These are phyloP conservation scores for Scytalidium sp. DNA, from an alignment of 2,329 filamentous ascomycete genomes.

Conservation along the genomic window DNA sequence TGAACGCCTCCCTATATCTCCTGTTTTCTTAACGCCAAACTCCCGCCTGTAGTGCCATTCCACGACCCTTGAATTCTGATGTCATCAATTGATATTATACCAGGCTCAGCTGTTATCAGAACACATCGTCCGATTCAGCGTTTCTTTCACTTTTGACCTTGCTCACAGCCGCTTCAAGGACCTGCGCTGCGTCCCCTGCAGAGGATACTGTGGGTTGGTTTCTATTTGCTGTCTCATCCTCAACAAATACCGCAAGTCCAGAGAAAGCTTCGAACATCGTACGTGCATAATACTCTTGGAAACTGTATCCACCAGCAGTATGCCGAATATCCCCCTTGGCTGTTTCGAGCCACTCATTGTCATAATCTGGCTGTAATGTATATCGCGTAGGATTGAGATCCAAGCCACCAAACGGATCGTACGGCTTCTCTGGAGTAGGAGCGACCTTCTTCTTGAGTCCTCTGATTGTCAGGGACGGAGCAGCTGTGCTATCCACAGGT, in stretches of 20 bases:
- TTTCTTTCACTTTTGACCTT: conserved; percentile 27
- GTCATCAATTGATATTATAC: neutral
- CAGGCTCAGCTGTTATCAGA: conserved; percentile 23
- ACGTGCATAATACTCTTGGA: conserved; percentile 76
- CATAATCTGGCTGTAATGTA: conserved; percentile 65
- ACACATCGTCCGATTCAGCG: conserved; percentile 50
- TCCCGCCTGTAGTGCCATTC: neutral
- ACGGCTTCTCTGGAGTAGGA: conserved; percentile 67
- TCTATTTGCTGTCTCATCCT: conserved; percentile 54
- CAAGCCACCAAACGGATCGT: conserved; percentile 84
- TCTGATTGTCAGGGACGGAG: conserved; percentile 58
- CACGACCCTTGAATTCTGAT: neutral
- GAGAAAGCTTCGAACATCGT: conserved; percentile 87
- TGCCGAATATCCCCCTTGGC: conserved; percentile 64
- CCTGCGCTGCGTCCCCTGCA: conserved; percentile 31
- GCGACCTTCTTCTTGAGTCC: conserved; percentile 69
- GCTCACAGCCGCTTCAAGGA: conserved; percentile 30
- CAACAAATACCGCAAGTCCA: conserved; percentile 82
- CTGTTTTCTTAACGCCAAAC: neutral
- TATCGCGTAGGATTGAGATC: conserved; percentile 68
- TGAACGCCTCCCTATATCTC: neutral
- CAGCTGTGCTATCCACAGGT: conserved; percentile 16
- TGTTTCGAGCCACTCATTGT: conserved; percentile 69
- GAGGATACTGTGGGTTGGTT: conserved; percentile 23
- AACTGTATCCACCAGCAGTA: conserved; percentile 77